phyloP scores from a whole-genome alignment of 2,329 filamentous ascomycete species.

The Botrytis hyacinthi region DNA sequence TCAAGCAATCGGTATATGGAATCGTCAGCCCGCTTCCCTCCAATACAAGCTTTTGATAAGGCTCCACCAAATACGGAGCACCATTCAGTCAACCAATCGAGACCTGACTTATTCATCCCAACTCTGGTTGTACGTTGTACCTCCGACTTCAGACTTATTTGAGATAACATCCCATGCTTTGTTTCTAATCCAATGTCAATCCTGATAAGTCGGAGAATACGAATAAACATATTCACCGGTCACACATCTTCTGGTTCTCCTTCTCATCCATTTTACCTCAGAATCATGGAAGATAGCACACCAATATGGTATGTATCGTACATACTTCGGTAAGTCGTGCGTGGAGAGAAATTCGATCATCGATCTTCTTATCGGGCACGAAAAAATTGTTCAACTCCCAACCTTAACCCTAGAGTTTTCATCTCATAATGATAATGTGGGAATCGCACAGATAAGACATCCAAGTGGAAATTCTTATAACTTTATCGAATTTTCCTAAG shows the following conservation, averaged over 20 bases:
- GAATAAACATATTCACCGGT: neutral
- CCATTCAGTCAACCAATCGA: neutral
- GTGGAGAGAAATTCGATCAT: neutral
- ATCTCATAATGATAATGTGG: constrained; percentile 12
- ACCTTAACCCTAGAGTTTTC: constrained; percentile 3
- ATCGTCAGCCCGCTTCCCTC: neutral
- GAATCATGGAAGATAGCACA: neutral
- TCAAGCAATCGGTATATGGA: neutral
- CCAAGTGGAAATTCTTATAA: constrained; percentile 16
- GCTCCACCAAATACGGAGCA: neutral
- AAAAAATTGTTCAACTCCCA: neutral
- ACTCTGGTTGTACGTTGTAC: neutral
- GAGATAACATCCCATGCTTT: neutral
- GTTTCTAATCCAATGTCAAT: neutral
- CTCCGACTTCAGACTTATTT: neutral
- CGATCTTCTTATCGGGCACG: constrained; percentile 16
- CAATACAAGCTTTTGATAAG: neutral
- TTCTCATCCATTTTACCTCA: neutral
- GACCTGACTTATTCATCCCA: constrained; percentile 5
- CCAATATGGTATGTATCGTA: neutral
- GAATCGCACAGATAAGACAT: constrained; percentile 5
- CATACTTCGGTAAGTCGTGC: neutral
- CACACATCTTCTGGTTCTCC: neutral
- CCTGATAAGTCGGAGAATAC: neutral
- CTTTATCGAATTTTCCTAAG: neutral